phyloP scores from a whole-genome alignment of 805 yeast genomes.

The Kodamaea lidongshanica region DNA sequence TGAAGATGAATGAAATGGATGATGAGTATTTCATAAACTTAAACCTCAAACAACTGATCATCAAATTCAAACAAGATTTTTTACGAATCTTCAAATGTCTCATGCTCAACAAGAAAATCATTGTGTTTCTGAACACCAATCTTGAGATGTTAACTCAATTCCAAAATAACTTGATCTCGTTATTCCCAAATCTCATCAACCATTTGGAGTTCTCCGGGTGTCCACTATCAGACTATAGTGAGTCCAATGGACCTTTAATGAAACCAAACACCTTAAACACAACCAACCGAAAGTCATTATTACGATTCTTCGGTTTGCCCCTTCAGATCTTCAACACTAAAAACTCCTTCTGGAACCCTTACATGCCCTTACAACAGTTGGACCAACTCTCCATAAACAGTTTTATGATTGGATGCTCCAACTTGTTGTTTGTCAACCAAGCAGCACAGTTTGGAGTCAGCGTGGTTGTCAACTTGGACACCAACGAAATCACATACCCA shows the following conservation, averaged over 20 bases:
- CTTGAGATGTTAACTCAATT: conserved; percentile 74
- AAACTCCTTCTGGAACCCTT: conserved; percentile 88
- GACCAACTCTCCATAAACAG: conserved; percentile 59
- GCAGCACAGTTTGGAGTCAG: conserved; percentile 56
- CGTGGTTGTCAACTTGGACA: conserved; percentile 66
- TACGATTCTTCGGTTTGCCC: conserved; percentile 82
- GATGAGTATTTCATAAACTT: conserved; percentile 56
- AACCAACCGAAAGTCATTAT: conserved; percentile 69
- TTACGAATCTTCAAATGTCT: conserved; percentile 71
- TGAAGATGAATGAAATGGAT: conserved; percentile 19
- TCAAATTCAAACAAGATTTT: conserved; percentile 51
- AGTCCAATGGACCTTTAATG: conserved; percentile 43
- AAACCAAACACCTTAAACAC: conserved; percentile 67
- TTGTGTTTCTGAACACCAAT: conserved; percentile 69
- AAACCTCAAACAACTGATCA: conserved; percentile 58
- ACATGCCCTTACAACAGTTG: conserved; percentile 88
- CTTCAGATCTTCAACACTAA: conserved; percentile 71
- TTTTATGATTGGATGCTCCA: conserved; percentile 82
- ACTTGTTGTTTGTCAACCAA: conserved; percentile 68
- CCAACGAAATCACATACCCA: conserved; percentile 41
- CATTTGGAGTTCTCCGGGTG: conserved; percentile 74
- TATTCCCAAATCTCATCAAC: conserved; percentile 74
- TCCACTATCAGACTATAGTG: conserved; percentile 53
- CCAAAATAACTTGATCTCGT: conserved; percentile 76
- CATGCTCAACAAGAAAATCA: conserved; percentile 63